A percentile compares a stretch with the other conserved stretches of the same genome.
Evolutionary conservation across 805 yeast species (phyloP).

Genomic region (Myxozyma neotropica): DNA sequence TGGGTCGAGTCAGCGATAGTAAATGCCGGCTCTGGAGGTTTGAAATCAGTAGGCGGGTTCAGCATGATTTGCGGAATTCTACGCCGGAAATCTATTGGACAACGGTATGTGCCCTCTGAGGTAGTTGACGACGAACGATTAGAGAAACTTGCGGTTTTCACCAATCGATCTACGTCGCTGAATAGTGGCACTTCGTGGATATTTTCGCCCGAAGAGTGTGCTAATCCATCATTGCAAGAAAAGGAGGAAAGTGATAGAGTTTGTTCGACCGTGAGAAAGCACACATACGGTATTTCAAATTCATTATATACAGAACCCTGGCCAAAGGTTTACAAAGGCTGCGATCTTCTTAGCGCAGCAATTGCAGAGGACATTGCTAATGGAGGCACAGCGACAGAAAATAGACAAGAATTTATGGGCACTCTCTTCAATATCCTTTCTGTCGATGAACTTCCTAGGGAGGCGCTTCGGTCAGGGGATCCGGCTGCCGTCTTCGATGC

Average conservation of each 20-base stretch:
- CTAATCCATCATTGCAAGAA: constrained; percentile 12
- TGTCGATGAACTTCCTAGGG: constrained; percentile 45
- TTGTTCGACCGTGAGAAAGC: constrained; percentile 25
- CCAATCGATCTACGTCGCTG: constrained; percentile 27
- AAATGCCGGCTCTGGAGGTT: constrained; percentile 38
- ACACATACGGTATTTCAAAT: constrained; percentile 66
- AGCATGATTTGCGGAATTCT: constrained; percentile 60
- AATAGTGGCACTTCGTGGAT: constrained; percentile 25
- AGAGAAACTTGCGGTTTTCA: constrained; percentile 40
- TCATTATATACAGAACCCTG: constrained; percentile 70
- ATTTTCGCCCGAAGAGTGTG: constrained; percentile 6
- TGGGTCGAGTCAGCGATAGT: constrained; percentile 50
- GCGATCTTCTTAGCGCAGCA: constrained; percentile 43
- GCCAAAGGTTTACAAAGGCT: constrained; percentile 69
- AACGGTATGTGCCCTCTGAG: neutral
- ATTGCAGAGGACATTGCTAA: constrained; percentile 34
- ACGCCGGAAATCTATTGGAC: constrained; percentile 29
- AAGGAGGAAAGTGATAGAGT: neutral
- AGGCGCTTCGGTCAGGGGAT: constrained; percentile 39
- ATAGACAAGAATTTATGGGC: constrained; percentile 47
- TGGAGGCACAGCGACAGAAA: neutral
- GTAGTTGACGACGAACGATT: constrained; percentile 19
- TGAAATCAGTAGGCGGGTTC: constrained; percentile 60
- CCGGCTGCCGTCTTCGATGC: constrained; percentile 45
- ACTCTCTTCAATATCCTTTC: constrained; percentile 60